Percentiles rank a stretch among this genome's conserved stretches.
These are phyloP conservation scores for Phytophthora brassicae DNA, from an alignment of 352 stramenopile genomes.

Conservation along the genomic window DNA sequence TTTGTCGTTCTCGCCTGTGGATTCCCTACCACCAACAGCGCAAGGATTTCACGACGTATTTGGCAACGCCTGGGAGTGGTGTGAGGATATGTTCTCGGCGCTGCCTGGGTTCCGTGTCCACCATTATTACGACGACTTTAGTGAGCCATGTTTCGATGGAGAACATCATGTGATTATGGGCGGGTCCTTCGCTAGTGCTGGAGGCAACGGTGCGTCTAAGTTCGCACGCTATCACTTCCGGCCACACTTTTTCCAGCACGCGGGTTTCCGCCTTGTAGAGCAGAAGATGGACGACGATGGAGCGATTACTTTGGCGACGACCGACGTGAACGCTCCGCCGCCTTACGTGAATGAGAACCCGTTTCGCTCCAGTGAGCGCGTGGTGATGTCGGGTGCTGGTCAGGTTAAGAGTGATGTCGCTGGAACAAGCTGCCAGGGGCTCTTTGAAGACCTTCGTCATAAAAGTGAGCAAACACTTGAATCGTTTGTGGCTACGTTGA, in stretches of 20 bases:
- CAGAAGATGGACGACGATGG: slow-evolving; percentile 74
- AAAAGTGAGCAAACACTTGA: slow-evolving; percentile 65
- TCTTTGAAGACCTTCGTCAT: slow-evolving; percentile 60
- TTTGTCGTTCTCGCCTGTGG: slow-evolving; percentile 90
- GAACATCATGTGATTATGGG: slow-evolving; percentile 97
- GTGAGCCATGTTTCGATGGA: slow-evolving; percentile 96
- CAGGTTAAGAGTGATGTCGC: background rate
- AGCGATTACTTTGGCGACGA: slow-evolving; percentile 60
- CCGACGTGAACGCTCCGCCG: slow-evolving; percentile 65
- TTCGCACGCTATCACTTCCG: slow-evolving; percentile 97
- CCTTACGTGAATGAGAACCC: slow-evolving; percentile 65
- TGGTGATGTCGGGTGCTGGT: slow-evolving; percentile 30
- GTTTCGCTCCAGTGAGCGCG: slow-evolving; percentile 55
- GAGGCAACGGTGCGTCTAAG: slow-evolving; percentile 93
- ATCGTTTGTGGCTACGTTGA: slow-evolving; percentile 47
- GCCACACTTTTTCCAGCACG: slow-evolving; percentile 97
- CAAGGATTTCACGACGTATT: slow-evolving; percentile 93
- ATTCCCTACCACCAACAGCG: slow-evolving; percentile 66
- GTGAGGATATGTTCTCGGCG: slow-evolving; percentile 94
- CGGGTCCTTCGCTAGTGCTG: slow-evolving; percentile 94
- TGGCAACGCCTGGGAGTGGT: slow-evolving; percentile 97
- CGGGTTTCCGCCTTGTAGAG: slow-evolving; percentile 93
- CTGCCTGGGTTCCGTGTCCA: slow-evolving; percentile 92
- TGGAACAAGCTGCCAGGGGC: slow-evolving; percentile 27
- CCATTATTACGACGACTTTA: slow-evolving; percentile 97